Conservation (phyloP, 495 filamentous ascomycete species). For the Neurospora sublineolata region DNA sequence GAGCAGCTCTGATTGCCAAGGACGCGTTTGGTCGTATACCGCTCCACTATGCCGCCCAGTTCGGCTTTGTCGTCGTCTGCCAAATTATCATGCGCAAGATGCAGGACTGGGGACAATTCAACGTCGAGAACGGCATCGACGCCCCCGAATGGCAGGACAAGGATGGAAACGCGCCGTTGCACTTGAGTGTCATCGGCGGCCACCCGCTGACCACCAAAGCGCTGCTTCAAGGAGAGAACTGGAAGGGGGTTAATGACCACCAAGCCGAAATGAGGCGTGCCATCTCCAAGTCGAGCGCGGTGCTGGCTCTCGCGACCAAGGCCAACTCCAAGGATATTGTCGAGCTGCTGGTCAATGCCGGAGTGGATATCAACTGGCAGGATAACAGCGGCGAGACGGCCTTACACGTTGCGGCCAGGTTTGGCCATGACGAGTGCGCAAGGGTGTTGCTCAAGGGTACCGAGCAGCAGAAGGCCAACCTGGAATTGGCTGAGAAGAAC, state of each 20-base stretch:
- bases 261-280: constrained; percentile 52
- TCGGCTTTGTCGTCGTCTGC: constrained; percentile 80
- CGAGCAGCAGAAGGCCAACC: constrained; percentile 54
- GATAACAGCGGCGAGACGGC: constrained; percentile 90
- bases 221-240: constrained; percentile 69
- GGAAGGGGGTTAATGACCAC: constrained; percentile 46
- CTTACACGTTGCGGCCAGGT: constrained; percentile 82
- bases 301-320: constrained; percentile 75
- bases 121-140: constrained; percentile 75
- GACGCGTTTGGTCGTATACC: constrained; percentile 79
- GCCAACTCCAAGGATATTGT: constrained; percentile 76
- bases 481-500: constrained; percentile 68
- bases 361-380: constrained; percentile 88
- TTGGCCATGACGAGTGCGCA: constrained; percentile 73
- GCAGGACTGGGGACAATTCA: constrained; percentile 79
- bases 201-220: constrained; percentile 75
- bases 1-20: constrained; percentile 50
- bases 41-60: constrained; percentile 91
- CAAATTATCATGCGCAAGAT: constrained; percentile 79
- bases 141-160: constrained; percentile 77
- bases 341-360: constrained; percentile 74
- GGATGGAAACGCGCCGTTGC: constrained; percentile 83
- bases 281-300: constrained; percentile 77
- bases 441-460: constrained; percentile 60
- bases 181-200: constrained; percentile 84